Base-by-base conservation (phyloP, 2,329 filamentous ascomycete genomes). In the Achaetomium macrosporum region DNA sequence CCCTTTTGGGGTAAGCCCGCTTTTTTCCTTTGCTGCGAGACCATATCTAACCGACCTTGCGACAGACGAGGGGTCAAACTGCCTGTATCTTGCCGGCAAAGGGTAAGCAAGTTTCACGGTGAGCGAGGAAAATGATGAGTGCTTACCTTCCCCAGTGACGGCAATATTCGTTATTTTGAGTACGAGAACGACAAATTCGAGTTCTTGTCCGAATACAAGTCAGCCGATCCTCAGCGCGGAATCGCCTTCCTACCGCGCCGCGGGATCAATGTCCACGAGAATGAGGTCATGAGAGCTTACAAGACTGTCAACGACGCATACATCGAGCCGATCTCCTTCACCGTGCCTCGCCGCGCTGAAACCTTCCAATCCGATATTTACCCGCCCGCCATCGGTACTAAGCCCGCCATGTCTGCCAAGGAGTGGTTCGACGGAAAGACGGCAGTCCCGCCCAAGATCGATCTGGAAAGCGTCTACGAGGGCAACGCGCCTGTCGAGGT, bases 161-260 rank as follows among this genome's bases (percentile, higher is more conserved):
- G 93, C 66, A 99, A 99, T 73, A 99, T 99, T 67, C 91, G 93
- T 59, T 99, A 99, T 78, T 99, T 88, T 70, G 93, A 99, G 73
- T 95, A 95, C 66, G 88, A 95, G 68, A 95, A 97, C 73, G 92
- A 97, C 78, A 96, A 96, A 72, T 96, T 99, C 68, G 92, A 99
- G 72, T 96, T 88, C 71, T 76, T 99, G 50, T 95, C 90, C 58
- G 92, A 97, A 70, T 93, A 97, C 79, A 96, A 96, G 73, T 97
- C 93, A n/a, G 76, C 78, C 37, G 93, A 99, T 60, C 92, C 93
- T 31, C 93, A 99, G 74, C 84, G 93, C 67, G 93, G 93, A 63
- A 80, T 99, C 63, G 93, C 90, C 33, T 97, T 99, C 71, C 73
- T 97, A 67, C 93, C 93, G 49, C 92, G 95, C 73, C 88, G 93